Evolutionary conservation across 2,329 filamentous ascomycete species (phyloP).

Genomic region (Penicillium sp.): DNA sequence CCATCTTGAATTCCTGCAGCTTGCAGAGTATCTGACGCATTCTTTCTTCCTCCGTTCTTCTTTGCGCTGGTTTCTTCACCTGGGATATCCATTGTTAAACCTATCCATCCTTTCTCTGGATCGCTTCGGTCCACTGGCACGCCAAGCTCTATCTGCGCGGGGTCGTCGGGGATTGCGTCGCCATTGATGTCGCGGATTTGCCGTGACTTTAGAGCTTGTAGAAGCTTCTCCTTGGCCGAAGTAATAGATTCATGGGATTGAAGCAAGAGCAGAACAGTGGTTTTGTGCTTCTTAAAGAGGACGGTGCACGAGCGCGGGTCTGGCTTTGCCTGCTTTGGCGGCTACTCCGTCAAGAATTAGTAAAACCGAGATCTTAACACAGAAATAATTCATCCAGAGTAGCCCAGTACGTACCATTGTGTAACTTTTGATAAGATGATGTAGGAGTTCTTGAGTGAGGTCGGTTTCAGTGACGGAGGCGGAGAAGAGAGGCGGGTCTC

Average conservation of each 20-base stretch:
- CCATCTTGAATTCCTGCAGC: conserved; percentile 28
- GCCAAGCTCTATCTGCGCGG: conserved; percentile 45
- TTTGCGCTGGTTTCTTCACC: conserved; percentile 30
- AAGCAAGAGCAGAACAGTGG: conserved; percentile 65
- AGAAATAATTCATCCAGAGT: not conserved
- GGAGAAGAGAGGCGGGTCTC: conserved; percentile 13
- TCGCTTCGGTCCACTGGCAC: conserved; percentile 47
- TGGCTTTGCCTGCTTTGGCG: conserved; percentile 17
- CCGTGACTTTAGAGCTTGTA: conserved; percentile 51
- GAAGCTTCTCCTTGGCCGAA: conserved; percentile 54
- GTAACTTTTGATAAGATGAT: not conserved
- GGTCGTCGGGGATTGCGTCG: conserved; percentile 34
- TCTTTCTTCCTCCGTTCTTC: conserved; percentile 15
- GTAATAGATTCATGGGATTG: conserved; percentile 55
- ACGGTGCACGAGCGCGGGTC: conserved; percentile 57
- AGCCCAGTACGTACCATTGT: conserved; percentile 12
- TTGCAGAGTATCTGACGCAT: conserved; percentile 21
- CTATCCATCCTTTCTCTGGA: conserved; percentile 47
- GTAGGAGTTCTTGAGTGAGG: not conserved
- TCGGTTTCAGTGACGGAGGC: conserved; percentile 13
- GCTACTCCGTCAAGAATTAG: conserved; percentile 2
- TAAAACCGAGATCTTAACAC: not conserved
- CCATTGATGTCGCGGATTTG: conserved; percentile 39
- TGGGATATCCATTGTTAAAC: conserved; percentile 22
- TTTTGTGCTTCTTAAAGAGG: conserved; percentile 66